These are phyloP conservation scores for Salix koriyanagi DNA, from an alignment of 345 rosid species.

Conservation along the genomic window DNA sequence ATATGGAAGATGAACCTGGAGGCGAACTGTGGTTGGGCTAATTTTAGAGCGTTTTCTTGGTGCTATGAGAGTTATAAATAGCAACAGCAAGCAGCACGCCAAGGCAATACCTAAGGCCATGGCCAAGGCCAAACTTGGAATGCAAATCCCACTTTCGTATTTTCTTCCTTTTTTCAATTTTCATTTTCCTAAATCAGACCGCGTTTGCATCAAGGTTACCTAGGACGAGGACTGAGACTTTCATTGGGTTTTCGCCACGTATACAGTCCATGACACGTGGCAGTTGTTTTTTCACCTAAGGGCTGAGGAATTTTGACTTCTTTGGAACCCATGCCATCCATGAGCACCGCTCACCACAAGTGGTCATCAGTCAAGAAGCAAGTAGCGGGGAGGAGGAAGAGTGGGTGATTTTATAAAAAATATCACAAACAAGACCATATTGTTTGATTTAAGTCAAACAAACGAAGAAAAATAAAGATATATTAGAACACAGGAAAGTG, in stretches of 20 bases:
- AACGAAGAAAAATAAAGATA: too few species aligned
- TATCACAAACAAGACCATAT: too few species aligned
- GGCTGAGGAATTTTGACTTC: too few species aligned
- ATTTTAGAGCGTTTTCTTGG: slow-evolving; percentile 22
- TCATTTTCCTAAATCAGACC: background rate
- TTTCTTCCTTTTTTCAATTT: too few species aligned
- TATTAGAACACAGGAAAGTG: too few species aligned
- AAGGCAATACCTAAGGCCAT: slow-evolving; percentile 7
- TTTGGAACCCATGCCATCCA: too few species aligned
- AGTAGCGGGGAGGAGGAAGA: too few species aligned
- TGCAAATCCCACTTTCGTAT: too few species aligned
- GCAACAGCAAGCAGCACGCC: background rate
- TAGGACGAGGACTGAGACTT: background rate
- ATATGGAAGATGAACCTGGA: background rate
- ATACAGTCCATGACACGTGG: slow-evolving; percentile 1
- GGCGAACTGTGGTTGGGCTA: slow-evolving; percentile 1
- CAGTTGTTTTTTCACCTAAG: background rate
- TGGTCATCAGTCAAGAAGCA: too few species aligned
- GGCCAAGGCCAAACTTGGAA: background rate
- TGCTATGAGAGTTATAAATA: background rate
- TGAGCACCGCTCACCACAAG: background rate
- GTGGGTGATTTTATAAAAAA: too few species aligned
- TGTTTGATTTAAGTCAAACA: too few species aligned
- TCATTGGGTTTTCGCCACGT: slow-evolving; percentile 20
- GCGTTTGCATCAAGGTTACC: background rate